Evolutionary conservation across 257 asterid species (phyloP), one percentile per base, ranked within the genome.

Genomic region (Lithospermum erythrorhizon): DNA sequence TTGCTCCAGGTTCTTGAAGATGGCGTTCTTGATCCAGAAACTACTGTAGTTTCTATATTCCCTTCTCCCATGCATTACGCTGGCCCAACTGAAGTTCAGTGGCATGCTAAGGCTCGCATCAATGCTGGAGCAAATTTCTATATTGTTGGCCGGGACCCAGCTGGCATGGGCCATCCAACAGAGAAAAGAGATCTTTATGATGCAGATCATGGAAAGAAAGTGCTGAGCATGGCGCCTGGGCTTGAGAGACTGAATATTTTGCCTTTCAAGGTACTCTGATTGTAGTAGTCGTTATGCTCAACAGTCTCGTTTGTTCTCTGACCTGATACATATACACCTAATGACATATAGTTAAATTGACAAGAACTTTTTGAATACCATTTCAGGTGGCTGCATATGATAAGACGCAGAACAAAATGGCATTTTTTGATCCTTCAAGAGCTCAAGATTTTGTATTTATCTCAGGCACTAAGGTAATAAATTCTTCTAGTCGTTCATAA

Each of bases 31-130:
- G 94, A 88, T 78, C 94, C 96, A 6, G 79, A 80, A 66, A 88
- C 85, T 19, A 88, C 96, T 3, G 75, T 88, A 25, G 90, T 88
- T n/a, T 68, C 95, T 21, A 88, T 88, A 68, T 88, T 88, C 67
- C 96, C 96, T 22, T 88, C 96, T 6, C 96, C 94, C 6, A 87
- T 87, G 96, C 94, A 81, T 75, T 87, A 87, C 67, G 96, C 96
- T 17, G 96, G 96, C 51, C 96, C 96, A 59, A 87, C 94, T 64
- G 96, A 88, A 79, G 96, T 88, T 54, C 96, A 88, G 66, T 88
- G 96, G 96, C 96, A 88, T 63, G 95, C 96, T 54, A 85, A 88
- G 80, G 96, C 96, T 14, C 72, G 96, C 54, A 78, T 88, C 53
- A 88, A 88, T 59, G 96, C 94, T 0, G 96, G 96, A 57, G 95